phyloP scores from a whole-genome alignment of 768 basidiomycete genomes.

The Suillus bovinus region DNA sequence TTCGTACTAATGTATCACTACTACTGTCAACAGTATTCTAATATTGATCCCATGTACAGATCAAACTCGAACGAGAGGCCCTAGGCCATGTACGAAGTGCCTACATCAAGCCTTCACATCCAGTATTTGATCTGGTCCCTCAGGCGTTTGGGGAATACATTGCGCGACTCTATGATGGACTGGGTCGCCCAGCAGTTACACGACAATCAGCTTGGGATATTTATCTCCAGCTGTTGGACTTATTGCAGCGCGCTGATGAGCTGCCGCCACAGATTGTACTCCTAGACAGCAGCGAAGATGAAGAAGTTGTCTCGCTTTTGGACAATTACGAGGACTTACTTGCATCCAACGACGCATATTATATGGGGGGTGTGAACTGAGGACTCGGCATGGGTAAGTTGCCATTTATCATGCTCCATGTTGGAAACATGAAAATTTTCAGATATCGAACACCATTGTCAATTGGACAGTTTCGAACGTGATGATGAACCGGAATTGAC shows the following conservation, averaged over 20 bases:
- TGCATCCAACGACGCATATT: not conserved
- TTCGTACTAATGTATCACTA: conserved; percentile 12
- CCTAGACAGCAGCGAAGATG: not conserved
- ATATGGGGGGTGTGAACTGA: not conserved
- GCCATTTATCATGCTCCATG: not conserved
- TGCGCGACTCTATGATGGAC: conserved; percentile 14
- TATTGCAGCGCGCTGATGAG: not conserved
- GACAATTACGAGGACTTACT: not conserved
- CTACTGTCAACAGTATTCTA: not conserved
- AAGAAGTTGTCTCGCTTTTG: not conserved
- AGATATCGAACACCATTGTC: not conserved
- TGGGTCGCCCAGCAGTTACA: conserved; percentile 28
- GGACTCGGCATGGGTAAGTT: not conserved
- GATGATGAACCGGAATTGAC: not conserved
- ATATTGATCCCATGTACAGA: conserved; percentile 12
- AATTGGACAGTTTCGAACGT: not conserved
- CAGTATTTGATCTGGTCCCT: conserved; percentile 39
- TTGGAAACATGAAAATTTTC: not conserved
- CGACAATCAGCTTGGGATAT: conserved; percentile 25
- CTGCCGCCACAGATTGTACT: not conserved
- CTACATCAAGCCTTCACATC: conserved; percentile 36
- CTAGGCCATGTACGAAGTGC: conserved; percentile 20
- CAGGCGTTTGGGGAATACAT: conserved; percentile 25
- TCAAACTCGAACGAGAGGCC: conserved; percentile 17
- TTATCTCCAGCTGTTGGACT: conserved; percentile 3